Conservation (phyloP, 2,329 filamentous ascomycete genomes). For the Endoconidiophora polonica region DNA sequence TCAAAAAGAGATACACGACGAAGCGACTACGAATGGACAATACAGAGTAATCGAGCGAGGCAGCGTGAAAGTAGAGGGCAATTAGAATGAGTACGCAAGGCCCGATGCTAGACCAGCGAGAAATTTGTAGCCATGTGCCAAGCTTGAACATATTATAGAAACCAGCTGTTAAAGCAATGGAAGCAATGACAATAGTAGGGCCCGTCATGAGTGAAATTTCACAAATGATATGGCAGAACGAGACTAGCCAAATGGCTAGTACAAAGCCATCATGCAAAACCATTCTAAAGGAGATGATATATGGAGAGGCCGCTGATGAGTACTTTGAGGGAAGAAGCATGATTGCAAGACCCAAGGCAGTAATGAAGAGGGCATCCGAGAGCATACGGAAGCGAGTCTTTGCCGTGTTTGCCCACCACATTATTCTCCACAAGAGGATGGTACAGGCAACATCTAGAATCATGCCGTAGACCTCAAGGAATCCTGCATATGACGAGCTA, state of each 20-base stretch:
- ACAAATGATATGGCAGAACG: conserved; percentile 29
- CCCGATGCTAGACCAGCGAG: conserved; percentile 14
- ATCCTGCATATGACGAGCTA: conserved; percentile 21
- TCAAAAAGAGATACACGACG: conserved; percentile 19
- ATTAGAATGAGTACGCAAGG: conserved; percentile 19
- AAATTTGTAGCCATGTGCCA: conserved; percentile 16
- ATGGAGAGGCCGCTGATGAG: conserved; percentile 1
- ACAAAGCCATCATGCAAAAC: conserved; percentile 29
- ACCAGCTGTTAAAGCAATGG: conserved; percentile 8
- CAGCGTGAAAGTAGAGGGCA: conserved; percentile 5
- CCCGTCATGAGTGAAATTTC: conserved; percentile 22
- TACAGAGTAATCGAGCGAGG: conserved; percentile 6
- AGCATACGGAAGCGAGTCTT: conserved; percentile 30
- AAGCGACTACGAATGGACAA: conserved; percentile 6
- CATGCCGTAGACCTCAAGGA: conserved; percentile 29
- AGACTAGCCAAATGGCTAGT: conserved; percentile 28
- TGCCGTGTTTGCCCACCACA: conserved; percentile 34
- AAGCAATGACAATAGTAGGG: conserved; percentile 5
- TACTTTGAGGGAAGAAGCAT: conserved; percentile 6
- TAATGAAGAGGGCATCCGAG: conserved; percentile 24
- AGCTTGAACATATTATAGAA: conserved; percentile 11
- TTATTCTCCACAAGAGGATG: conserved; percentile 32
- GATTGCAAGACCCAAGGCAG: conserved; percentile 3
- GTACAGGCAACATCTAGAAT: conserved; percentile 30
- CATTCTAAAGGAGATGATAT: not conserved